Percentiles rank a stretch among this genome's conserved stretches.
These are phyloP conservation scores for Cryphonectria parasitica DNA, from an alignment of 2,329 filamentous ascomycete species.

Conservation along the genomic window DNA sequence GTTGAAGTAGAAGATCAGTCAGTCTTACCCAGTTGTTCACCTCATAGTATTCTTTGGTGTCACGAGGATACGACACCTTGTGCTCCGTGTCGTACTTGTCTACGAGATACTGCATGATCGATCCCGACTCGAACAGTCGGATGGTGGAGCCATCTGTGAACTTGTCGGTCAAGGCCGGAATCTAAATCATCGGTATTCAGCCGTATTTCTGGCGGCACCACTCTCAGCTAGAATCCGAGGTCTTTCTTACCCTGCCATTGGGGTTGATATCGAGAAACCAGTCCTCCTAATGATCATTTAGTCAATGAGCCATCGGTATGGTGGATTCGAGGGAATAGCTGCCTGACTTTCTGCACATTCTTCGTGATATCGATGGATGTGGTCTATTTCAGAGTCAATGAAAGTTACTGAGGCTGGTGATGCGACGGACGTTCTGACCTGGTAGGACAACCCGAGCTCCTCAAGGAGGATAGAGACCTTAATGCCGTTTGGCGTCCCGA, in stretches of 20 bases:
- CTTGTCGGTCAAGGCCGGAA: conserved; percentile 80
- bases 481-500: conserved; percentile 85
- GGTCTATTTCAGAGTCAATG: conserved; percentile 18
- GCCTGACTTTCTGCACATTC: conserved; percentile 59
- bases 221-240: conserved; percentile 45
- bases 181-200: conserved; percentile 50
- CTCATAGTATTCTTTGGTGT: conserved; percentile 76
- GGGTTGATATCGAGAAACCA: conserved; percentile 75
- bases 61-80: conserved; percentile 76
- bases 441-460: conserved; percentile 83
- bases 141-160: conserved; percentile 73
- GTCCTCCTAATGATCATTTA: conserved; percentile 42
- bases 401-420: no score
- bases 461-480: conserved; percentile 87
- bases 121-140: conserved; percentile 76
- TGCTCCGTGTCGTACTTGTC: conserved; percentile 77
- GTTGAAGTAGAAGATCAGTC: neutral
- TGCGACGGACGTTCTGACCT: conserved; percentile 46
- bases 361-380: conserved; percentile 58
- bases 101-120: conserved; percentile 79
- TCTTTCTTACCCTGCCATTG: conserved; percentile 51
- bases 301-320: neutral
- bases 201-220: neutral
- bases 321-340: neutral
- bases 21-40: conserved; percentile 69